These are phyloP conservation scores for Pseudogymnoascus sp. DNA, from an alignment of 2,329 filamentous ascomycete species.

Conservation along the genomic window DNA sequence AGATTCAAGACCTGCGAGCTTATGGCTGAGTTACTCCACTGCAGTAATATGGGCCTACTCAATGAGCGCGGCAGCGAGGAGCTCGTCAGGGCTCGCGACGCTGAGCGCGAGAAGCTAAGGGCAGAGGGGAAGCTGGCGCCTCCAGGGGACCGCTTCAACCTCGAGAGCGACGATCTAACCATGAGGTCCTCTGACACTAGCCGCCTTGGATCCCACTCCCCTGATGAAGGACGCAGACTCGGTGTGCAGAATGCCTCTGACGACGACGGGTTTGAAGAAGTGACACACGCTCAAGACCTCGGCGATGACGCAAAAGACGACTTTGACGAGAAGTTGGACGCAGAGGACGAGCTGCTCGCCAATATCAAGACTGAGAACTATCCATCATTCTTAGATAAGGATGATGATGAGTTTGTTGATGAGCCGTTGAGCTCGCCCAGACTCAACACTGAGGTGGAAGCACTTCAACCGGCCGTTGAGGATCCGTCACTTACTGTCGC, in stretches of 20 bases:
- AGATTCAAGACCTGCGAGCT: conserved; percentile 98
- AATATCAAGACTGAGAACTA: conserved; percentile 26
- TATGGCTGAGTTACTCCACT: conserved; percentile 95
- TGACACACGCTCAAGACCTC: conserved; percentile 61
- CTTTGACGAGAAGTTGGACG: conserved; percentile 49
- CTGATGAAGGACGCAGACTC: conserved; percentile 61
- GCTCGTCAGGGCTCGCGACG: conserved; percentile 70
- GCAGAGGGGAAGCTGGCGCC: conserved; percentile 64
- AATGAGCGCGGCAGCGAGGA: conserved; percentile 89
- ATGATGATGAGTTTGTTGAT: conserved; percentile 70
- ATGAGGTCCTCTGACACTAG: conserved; percentile 47
- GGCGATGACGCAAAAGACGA: conserved; percentile 66
- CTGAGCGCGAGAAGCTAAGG: conserved; percentile 72
- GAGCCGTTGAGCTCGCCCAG: conserved; percentile 65
- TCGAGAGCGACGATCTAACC: conserved; percentile 51
- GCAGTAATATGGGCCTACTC: conserved; percentile 94
- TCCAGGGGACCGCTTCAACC: conserved; percentile 31
- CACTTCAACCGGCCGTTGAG: conserved; percentile 46
- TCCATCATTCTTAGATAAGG: conserved; percentile 45
- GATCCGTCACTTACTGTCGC: conserved; percentile 50
- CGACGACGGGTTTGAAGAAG: conserved; percentile 91
- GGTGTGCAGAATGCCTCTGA: conserved; percentile 76
- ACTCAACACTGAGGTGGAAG: conserved; percentile 54
- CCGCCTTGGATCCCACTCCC: conserved; percentile 37
- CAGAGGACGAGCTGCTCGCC: conserved; percentile 44